A percentile compares a stretch with the other conserved stretches of the same genome.
phyloP scores from a whole-genome alignment of 345 rosid species.

The Rhizophora apiculata region DNA sequence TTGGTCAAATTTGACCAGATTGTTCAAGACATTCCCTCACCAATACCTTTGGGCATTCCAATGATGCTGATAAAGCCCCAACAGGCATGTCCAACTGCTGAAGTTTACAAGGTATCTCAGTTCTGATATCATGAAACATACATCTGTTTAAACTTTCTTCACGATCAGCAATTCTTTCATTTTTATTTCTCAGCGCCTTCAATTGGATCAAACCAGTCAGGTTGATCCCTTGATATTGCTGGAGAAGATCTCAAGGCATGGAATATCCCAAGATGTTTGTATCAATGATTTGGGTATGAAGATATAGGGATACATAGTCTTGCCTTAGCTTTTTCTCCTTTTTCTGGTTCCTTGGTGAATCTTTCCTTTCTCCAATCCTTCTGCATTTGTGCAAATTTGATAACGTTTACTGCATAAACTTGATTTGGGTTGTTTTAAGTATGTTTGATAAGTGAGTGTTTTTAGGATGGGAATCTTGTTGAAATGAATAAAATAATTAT shows the following conservation, averaged over 20 bases:
- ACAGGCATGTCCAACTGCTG: constrained; percentile 88
- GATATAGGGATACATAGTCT: constrained; percentile 14
- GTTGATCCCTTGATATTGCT: constrained; percentile 69
- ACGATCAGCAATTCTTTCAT: constrained; percentile 7
- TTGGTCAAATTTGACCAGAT: constrained; percentile 41
- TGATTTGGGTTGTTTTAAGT: background rate
- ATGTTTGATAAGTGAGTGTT: constrained; percentile 1
- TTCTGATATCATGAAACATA: background rate
- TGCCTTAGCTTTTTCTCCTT: constrained; percentile 4
- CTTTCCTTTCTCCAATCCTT: background rate
- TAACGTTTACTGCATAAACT: background rate
- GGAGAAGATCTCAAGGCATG: constrained; percentile 61
- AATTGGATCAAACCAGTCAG: constrained; percentile 63
- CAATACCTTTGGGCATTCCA: constrained; percentile 61
- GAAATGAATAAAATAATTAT: background rate
- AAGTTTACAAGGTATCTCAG: constrained; percentile 76
- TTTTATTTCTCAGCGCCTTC: constrained; percentile 51
- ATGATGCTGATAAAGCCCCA: constrained; percentile 89
- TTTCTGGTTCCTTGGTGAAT: background rate
- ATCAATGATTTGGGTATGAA: constrained; percentile 84
- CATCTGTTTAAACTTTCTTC: background rate
- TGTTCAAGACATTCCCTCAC: constrained; percentile 81
- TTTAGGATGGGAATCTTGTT: background rate
- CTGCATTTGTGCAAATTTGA: background rate
- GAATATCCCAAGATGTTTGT: constrained; percentile 81